These are phyloP conservation scores for Grosmannia clavigera DNA, from an alignment of 2,329 filamentous ascomycete species.

Conservation along the genomic window DNA sequence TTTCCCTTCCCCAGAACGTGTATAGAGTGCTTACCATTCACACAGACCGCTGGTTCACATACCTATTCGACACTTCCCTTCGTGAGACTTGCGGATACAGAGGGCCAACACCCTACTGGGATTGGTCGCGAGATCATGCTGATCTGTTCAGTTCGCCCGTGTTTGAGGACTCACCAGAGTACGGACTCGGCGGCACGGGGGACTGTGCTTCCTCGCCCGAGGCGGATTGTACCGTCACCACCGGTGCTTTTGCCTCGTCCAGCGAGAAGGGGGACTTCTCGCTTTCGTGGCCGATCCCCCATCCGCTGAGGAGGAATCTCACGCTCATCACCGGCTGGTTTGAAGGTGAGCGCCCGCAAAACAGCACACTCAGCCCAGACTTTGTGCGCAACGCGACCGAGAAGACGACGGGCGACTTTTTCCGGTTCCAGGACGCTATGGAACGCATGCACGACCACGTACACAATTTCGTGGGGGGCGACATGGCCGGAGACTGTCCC, in stretches of 20 bases:
- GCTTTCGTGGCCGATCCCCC: neutral
- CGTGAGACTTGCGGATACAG: neutral
- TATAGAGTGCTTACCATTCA: too few species aligned
- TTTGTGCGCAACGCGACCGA: neutral
- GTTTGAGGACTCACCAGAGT: slow-evolving; percentile 1
- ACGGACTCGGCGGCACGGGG: neutral
- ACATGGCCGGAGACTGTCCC: neutral
- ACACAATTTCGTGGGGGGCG: slow-evolving; percentile 1
- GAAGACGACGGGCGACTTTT: slow-evolving; percentile 1
- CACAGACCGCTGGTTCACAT: neutral
- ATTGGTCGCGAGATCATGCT: neutral
- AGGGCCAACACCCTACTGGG: slow-evolving; percentile 1
- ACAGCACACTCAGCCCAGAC: neutral
- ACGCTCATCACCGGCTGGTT: slow-evolving; percentile 1
- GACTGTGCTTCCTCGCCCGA: neutral
- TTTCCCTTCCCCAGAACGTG: neutral
- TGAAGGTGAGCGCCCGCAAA: neutral
- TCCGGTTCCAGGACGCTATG: neutral
- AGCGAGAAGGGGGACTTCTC: neutral
- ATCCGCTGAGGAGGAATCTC: neutral
- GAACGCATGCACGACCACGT: neutral
- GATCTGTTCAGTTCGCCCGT: neutral
- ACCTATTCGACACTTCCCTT: slow-evolving; percentile 1
- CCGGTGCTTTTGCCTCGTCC: neutral
- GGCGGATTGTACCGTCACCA: slow-evolving; percentile 1